Base-by-base conservation (phyloP, 495 filamentous ascomycete genomes). In the Friedmanniomyces endolithicus region DNA sequence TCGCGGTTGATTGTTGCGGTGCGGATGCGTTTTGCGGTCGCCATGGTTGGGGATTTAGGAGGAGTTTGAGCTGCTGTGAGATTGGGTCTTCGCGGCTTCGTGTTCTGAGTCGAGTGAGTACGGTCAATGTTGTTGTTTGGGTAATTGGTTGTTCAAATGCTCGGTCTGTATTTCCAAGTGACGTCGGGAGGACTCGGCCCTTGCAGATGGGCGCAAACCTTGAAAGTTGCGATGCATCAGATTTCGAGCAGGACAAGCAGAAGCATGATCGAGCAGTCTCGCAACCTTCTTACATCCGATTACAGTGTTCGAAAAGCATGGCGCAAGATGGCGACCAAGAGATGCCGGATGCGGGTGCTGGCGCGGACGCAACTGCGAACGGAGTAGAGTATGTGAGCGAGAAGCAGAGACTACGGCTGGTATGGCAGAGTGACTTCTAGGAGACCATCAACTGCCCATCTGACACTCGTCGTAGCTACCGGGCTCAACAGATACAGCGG, bases 1-100 rank as follows among this genome's bases (percentile, higher is more conserved):
- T 84, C 78, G 66, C 92, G 88, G 41, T 82, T 78, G 63, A 96
- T 70, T 54, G 82, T 77, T 19, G 86, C 81, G 59, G 81, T 88
- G 61, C 90, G 86, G 44, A 52, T 34, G 24, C 59, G 55, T 11
- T 58, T 58, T 33, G 35, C 39, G 51, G 59, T 19, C 7, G 58
- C 14, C 61, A 61, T 64, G 27, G 31, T 52, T 47, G 44, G 44
- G 4, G 44, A 23, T 47, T 41, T 14, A 35, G 33, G 33, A 35
- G 16, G 8, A 35, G 33, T 35, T 16, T 8, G 33, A 35, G 8
- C 33, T 35, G 33, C 37, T 31, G 4, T 31, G 4, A 4, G 9
- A 31, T 31, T 9, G 9, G 27, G 27, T 9, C 9, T 3, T 3
- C 9, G 27, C 27, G 3, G 27, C 9, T 3, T 31, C 27, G 27